Evolutionary conservation across 805 yeast genomes (phyloP), one percentile per base, ranked within the genome.

Genomic region (Candida palmyrensis): DNA sequence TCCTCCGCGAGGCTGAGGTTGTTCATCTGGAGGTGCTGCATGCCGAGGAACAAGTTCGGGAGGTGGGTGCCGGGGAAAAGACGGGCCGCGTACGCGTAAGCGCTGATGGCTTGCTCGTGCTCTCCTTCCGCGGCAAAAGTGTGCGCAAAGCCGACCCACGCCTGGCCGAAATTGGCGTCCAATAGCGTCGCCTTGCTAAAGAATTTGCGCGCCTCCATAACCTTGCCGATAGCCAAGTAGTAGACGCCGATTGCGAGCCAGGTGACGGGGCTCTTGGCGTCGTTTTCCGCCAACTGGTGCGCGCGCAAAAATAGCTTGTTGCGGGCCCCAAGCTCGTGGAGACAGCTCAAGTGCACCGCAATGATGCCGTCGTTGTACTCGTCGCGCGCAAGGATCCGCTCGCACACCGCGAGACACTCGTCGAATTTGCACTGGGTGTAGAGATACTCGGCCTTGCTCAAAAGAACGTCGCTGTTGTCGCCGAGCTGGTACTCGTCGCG

Each of bases 71-170:
- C 95, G 0, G 89, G 88, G 49, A 92, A 92, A 27, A 89, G 69
- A 40, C 96, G 66, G 1, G 96, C 87, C 0, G 97, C 97, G 9
- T 95, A 89, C 2, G 97, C 89, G 57, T 89, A 92, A 0, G 97
- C 97, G 36, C 96, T 82, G 15, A 92, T 82, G 1, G 97, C 97
- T 57, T 92, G 97, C 55, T 92, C 99, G 55, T 92, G 97, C 57
- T 92, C 99, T n/a, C 96, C 95, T 55, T 92, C 98, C 3, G 85
- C 81, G 0, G 96, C 96, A 72, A 89, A 92, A 0, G 97, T 89
- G 50, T 90, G 97, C 1, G 97, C 97, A 62, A 92, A 92, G 2
- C 97, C 98, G 21, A 92, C 79, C 98, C 98, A 92, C 1, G 97
- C 95, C 33, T 85, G 90, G 0, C 92, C 94, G 61, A 85, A 88